Conservation (phyloP, 192 early-diverging fungal species). For the Backusella australiensis region DNA sequence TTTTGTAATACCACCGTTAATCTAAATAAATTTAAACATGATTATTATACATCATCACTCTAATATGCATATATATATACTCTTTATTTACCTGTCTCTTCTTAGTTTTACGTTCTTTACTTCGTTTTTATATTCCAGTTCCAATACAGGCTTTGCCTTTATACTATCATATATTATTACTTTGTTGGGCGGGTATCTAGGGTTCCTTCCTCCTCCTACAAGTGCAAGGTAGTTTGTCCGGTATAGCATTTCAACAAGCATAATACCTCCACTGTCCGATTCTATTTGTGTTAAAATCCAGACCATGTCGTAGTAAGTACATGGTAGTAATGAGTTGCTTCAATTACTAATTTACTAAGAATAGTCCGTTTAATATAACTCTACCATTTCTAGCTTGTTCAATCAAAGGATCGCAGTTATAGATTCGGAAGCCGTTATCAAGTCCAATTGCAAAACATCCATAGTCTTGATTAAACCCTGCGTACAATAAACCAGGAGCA, state of each 20-base stretch:
- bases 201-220: slow-evolving; percentile 82
- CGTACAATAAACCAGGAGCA: slow-evolving; percentile 68
- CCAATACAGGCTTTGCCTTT: slow-evolving; percentile 63
- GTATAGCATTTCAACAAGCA: slow-evolving; percentile 81
- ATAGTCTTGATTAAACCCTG: slow-evolving; percentile 82
- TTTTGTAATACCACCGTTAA: slow-evolving; percentile 74
- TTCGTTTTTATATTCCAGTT: slow-evolving; percentile 78
- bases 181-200: slow-evolving; percentile 82
- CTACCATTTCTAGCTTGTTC: slow-evolving; percentile 75
- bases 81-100: slow-evolving; percentile 58
- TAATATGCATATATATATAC: slow-evolving; percentile 10
- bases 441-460: slow-evolving; percentile 82
- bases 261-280: slow-evolving; percentile 82
- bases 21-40: slow-evolving; percentile 31
- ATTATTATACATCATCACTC: neutral
- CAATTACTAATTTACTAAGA: too few species aligned
- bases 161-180: slow-evolving; percentile 88
- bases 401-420: slow-evolving; percentile 79
- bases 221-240: slow-evolving; percentile 84
- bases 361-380: neutral
- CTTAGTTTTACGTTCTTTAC: slow-evolving; percentile 78
- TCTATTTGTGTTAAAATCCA: slow-evolving; percentile 37
- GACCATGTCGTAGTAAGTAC: neutral
- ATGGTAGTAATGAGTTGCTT: neutral
- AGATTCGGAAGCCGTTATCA: slow-evolving; percentile 81